phyloP scores from a whole-genome alignment of 306 rosid genomes.

The Begonia fuchsioides region DNA sequence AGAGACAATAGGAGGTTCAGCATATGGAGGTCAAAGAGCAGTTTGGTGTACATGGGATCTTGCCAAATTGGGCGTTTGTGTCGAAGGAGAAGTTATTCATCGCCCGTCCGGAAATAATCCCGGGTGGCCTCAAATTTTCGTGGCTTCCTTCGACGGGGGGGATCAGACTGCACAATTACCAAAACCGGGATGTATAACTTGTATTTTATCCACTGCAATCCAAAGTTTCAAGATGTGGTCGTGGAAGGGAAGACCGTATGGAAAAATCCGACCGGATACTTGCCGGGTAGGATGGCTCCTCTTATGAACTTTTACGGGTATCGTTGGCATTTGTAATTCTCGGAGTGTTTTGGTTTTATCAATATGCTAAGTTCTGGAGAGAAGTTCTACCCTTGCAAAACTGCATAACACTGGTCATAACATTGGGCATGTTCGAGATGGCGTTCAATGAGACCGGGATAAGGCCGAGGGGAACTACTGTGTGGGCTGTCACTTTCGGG shows the following conservation, averaged over 20 bases:
- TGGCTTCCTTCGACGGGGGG: constrained; percentile 31
- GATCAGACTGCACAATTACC: constrained; percentile 39
- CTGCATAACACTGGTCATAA: constrained; percentile 68
- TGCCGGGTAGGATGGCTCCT: constrained; percentile 95
- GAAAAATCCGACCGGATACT: constrained; percentile 74
- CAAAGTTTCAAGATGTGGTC: constrained; percentile 41
- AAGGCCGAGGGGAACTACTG: constrained; percentile 74
- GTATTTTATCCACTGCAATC: constrained; percentile 77
- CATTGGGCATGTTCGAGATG: constrained; percentile 86
- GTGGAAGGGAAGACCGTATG: constrained; percentile 78
- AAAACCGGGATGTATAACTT: constrained; percentile 85
- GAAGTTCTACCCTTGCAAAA: constrained; percentile 77
- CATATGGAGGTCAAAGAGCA: constrained; percentile 85
- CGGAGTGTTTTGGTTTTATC: constrained; percentile 75
- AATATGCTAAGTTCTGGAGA: constrained; percentile 65
- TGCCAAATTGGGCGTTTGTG: constrained; percentile 65
- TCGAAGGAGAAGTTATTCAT: constrained; percentile 58
- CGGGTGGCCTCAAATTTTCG: constrained; percentile 61
- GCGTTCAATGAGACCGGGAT: constrained; percentile 72
- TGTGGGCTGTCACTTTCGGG: constrained; percentile 80
- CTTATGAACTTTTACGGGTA: constrained; percentile 62
- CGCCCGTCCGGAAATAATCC: constrained; percentile 41
- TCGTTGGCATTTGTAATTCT: constrained; percentile 65
- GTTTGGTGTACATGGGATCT: constrained; percentile 80
- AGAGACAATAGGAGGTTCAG: constrained; percentile 77